These are phyloP conservation scores for Botrytis cinerea DNA, from an alignment of 2,329 filamentous ascomycete genomes.

Conservation along the genomic window DNA sequence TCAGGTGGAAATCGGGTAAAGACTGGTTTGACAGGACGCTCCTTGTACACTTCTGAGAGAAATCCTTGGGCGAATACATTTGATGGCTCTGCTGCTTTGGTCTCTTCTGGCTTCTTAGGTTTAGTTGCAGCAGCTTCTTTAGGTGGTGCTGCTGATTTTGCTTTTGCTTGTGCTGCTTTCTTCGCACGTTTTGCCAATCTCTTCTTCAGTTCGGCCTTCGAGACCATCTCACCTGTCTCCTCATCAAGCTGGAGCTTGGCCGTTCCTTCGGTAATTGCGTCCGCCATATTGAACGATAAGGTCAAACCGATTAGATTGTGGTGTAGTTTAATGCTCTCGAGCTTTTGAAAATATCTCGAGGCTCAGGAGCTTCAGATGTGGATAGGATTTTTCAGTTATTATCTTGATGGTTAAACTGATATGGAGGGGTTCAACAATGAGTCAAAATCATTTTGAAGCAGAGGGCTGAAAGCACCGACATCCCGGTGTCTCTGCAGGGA, in stretches of 20 bases:
- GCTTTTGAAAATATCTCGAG: background rate
- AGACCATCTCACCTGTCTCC: constrained; percentile 66
- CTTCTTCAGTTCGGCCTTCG: constrained; percentile 65
- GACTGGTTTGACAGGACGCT: constrained; percentile 62
- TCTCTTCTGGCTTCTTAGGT: constrained; percentile 37
- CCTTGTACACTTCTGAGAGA: constrained; percentile 69
- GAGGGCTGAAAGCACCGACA: constrained; percentile 10
- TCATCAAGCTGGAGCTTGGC: constrained; percentile 64
- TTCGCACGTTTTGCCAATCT: constrained; percentile 58
- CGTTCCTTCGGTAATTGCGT: constrained; percentile 47
- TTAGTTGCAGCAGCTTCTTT: constrained; percentile 39
- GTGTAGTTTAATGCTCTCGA: background rate
- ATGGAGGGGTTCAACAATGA: constrained; percentile 13
- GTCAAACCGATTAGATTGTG: background rate
- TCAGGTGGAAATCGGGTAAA: constrained; percentile 79
- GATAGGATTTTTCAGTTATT: background rate
- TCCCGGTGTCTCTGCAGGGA: background rate
- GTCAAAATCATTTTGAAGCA: background rate
- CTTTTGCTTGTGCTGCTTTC: constrained; percentile 56
- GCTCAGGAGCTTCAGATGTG: background rate
- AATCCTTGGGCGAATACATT: constrained; percentile 80
- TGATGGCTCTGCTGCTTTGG: constrained; percentile 38
- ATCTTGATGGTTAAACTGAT: background rate
- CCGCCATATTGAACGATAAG: constrained; percentile 45
- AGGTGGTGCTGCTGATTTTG: constrained; percentile 49